Conservation (phyloP, 345 rosid genomes). For the Jatropha curcas region DNA sequence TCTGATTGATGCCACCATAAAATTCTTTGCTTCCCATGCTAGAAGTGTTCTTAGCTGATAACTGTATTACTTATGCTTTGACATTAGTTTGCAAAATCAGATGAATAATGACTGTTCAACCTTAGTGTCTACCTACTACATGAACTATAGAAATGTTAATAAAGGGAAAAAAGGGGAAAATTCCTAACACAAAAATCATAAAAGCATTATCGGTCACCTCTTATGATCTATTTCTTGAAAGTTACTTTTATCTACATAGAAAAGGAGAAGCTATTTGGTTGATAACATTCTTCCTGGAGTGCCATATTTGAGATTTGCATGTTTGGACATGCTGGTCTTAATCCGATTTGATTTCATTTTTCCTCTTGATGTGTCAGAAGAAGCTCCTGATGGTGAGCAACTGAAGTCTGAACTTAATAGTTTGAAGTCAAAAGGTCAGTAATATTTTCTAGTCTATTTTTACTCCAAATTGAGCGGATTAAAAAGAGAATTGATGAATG, state of each 20-base stretch:
- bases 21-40: not conserved
- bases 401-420: constrained; percentile 70
- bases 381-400: constrained; percentile 49
- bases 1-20: not conserved
- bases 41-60: not conserved
- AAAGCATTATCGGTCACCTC: no score
- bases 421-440: constrained; percentile 69
- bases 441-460: not conserved
- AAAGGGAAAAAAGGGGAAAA: no score
- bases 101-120: not conserved
- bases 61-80: not conserved
- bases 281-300: not conserved
- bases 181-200: no score
- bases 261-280: no score
- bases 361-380: constrained; percentile 36
- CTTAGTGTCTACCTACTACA: no score
- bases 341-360: not conserved
- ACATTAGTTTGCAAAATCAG: not conserved
- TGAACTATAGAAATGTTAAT: no score
- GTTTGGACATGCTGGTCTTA: not conserved
- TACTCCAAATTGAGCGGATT: not conserved
- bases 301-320: not conserved
- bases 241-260: not conserved
- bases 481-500: not conserved
- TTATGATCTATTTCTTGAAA: no score